Evolutionary conservation across 768 basidiomycete species (phyloP).

Genomic region (Psilocybe cubensis): DNA sequence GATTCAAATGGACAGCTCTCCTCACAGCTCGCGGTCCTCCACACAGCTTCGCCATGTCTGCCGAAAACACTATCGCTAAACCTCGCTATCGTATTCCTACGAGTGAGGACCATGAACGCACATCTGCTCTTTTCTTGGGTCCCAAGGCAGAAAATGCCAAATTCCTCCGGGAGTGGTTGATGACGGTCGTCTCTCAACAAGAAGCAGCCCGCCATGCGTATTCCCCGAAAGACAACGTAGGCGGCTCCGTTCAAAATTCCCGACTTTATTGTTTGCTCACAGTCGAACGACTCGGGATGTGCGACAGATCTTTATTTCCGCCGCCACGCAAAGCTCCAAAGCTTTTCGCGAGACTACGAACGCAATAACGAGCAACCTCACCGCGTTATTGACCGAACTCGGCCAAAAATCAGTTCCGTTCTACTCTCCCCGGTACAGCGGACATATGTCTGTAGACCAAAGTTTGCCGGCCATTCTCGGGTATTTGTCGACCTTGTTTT

Average conservation of each 20-base stretch:
- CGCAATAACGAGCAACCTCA: background rate
- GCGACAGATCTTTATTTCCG: background rate
- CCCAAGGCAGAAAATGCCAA: background rate
- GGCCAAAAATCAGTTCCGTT: constrained; percentile 13
- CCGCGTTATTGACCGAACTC: background rate
- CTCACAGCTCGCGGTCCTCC: too few species aligned
- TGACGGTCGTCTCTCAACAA: background rate
- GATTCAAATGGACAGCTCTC: too few species aligned
- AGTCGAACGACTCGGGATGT: too few species aligned
- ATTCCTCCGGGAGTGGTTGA: background rate
- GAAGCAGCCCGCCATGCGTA: background rate
- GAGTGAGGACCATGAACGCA: constrained; percentile 2
- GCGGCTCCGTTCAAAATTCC: background rate
- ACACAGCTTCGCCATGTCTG: background rate
- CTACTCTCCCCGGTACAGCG: constrained; percentile 21
- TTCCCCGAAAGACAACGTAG: background rate
- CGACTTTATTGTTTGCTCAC: background rate
- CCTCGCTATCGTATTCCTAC: background rate
- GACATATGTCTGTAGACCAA: constrained; percentile 17
- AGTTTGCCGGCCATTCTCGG: constrained; percentile 18
- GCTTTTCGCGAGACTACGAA: background rate
- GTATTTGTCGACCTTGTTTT: constrained; percentile 20
- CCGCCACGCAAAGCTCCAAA: background rate
- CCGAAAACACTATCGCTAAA: too few species aligned
- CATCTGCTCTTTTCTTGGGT: background rate